Conservation (phyloP, 495 filamentous ascomycete species). For the Geopyxis carbonaria region DNA sequence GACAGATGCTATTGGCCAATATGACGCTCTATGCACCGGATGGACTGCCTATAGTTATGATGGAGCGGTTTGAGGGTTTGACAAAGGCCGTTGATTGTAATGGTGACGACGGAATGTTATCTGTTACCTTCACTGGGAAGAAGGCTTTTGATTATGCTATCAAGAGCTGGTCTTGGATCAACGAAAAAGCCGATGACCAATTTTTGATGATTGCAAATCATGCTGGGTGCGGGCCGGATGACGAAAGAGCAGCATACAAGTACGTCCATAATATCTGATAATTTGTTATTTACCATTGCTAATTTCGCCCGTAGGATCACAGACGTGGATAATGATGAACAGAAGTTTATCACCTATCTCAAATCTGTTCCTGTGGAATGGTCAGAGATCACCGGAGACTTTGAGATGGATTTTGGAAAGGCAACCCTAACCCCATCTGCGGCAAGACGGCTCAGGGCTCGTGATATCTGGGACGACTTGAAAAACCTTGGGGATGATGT, state of each 20-base stretch:
- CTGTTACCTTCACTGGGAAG: constrained; percentile 3
- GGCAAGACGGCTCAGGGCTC: constrained; percentile 6
- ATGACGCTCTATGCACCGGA: constrained; percentile 27
- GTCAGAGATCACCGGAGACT: constrained; percentile 25
- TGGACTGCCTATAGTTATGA: constrained; percentile 25
- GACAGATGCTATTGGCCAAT: constrained; percentile 25
- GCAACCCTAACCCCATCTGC: constrained; percentile 7
- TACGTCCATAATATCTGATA: no score
- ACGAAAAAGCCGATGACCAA: constrained; percentile 18
- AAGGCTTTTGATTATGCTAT: constrained; percentile 14
- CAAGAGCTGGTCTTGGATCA: constrained; percentile 23
- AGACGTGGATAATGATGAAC: constrained; percentile 17
- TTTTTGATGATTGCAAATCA: constrained; percentile 29
- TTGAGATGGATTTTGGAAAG: constrained; percentile 26
- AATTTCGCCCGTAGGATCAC: constrained; percentile 25
- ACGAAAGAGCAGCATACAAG: constrained; percentile 25
- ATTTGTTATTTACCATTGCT: no score
- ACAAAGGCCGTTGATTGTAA: constrained; percentile 27
- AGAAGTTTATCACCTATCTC: constrained; percentile 19
- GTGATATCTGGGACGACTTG: constrained; percentile 2
- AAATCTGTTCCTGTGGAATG: constrained; percentile 18
- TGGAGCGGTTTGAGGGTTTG: constrained; percentile 27
- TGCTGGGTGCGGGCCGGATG: constrained; percentile 24
- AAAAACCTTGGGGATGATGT: neutral
- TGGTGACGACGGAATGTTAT: constrained; percentile 16